Evolutionary conservation across 2,329 filamentous ascomycete species (phyloP).

Genomic region (Sarocladium brachiariae): DNA sequence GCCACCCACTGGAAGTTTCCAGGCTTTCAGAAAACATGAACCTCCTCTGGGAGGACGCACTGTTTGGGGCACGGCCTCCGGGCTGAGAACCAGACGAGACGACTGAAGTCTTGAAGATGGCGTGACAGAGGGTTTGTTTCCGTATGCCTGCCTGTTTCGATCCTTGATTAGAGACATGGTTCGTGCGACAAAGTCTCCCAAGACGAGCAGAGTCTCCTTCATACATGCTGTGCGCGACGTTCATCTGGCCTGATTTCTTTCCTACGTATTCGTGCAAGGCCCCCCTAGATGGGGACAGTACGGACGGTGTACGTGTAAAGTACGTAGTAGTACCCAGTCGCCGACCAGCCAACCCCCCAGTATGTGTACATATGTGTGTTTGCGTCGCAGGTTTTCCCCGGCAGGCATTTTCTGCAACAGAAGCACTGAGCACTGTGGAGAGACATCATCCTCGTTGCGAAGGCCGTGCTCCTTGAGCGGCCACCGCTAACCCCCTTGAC

Average conservation of each 20-base stretch:
- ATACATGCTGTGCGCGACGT: not conserved
- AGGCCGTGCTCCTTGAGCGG: not conserved
- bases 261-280: too few species aligned
- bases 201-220: too few species aligned
- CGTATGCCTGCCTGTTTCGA: too few species aligned
- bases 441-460: not conserved
- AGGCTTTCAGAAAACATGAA: too few species aligned
- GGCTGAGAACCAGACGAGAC: too few species aligned
- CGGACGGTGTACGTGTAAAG: too few species aligned
- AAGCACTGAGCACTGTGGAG: constrained; percentile 3
- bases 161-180: not conserved
- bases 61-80: not conserved
- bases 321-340: too few species aligned
- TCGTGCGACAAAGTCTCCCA: not conserved
- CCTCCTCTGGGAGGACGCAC: not conserved
- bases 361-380: not conserved
- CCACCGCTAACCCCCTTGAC: not conserved
- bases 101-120: too few species aligned
- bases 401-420: not conserved
- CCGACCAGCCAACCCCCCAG: not conserved
- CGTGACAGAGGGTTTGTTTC: too few species aligned
- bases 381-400: not conserved
- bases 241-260: not conserved
- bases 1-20: too few species aligned
- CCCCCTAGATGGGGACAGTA: too few species aligned